Evolutionary conservation across 768 basidiomycete species (phyloP), one percentile per base, ranked within the genome.

Genomic region (Mycena venus): DNA sequence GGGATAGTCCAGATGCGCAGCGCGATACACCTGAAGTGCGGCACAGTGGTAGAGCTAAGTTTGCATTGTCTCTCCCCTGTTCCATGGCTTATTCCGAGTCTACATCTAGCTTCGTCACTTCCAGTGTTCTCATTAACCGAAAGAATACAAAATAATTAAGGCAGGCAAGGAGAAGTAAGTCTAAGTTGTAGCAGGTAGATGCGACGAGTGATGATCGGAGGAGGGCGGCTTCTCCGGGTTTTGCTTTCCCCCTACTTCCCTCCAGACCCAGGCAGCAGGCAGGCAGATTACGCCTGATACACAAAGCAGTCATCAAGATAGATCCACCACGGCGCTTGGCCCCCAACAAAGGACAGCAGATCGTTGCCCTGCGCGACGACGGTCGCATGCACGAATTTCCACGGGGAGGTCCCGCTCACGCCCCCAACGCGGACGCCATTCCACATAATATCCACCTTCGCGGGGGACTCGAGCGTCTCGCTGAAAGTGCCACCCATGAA

Each of bases 401-500:
- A 89, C 27, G 77, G 70, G 40, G 79, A 77, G 74, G 81, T 86
- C 3, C 86, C 87, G 1, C 44, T 78, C 14, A 87, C 82, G 2
- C 82, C 85, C 44, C 75, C 72, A 6, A 86, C 82, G 19, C 78
- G 76, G 8, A 78, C 36, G 14, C 83, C 85, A 68, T 89, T 88
- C 88, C 88, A 89, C n/a, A 84, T 21, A 11, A 88, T 78, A 32
- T 87, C 82, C 0, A 88, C 81, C 38, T 83, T 83, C n/a, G 86
- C 84, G 27, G 75, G 47, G 2, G 77, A 80, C 73, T 87, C 85
- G 1, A 80, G 76, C 21, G 70, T 73, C 4, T 77, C 64, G 15
- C 81, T 79, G 78, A 85, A 88, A 11, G 83, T 77, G 72, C 84
- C 85, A 51, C 81, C 80, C 53, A 85, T 84, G 84, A 88, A 89